phyloP scores from a whole-genome alignment of 2,329 filamentous ascomycete genomes.

The Arthrobotrys megalospora region DNA sequence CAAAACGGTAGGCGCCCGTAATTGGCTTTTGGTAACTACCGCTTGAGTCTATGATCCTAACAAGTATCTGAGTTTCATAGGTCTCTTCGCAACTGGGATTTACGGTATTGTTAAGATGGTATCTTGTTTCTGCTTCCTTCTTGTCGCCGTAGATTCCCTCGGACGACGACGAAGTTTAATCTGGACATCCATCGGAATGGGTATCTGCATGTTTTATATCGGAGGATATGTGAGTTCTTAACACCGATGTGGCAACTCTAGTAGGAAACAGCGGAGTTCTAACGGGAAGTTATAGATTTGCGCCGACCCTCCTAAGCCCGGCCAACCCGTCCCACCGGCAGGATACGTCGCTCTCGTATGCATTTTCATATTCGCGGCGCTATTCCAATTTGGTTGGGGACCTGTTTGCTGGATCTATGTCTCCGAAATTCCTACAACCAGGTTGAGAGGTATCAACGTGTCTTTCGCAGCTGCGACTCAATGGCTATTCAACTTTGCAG shows the following conservation, averaged over 20 bases:
- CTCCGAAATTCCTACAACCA: constrained; percentile 78
- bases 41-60: no score
- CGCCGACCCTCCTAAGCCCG: constrained; percentile 73
- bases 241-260: no score
- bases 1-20: constrained; percentile 28
- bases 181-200: constrained; percentile 77
- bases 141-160: constrained; percentile 79
- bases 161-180: constrained; percentile 75
- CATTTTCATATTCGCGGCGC: constrained; percentile 80
- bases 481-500: constrained; percentile 82
- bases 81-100: constrained; percentile 80
- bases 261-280: not conserved
- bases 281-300: constrained; percentile 69
- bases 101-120: constrained; percentile 81
- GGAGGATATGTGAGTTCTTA: constrained; percentile 73
- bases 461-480: constrained; percentile 78
- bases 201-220: constrained; percentile 77
- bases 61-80: constrained; percentile 62
- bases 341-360: constrained; percentile 80
- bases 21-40: not conserved
- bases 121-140: constrained; percentile 76
- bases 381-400: constrained; percentile 81
- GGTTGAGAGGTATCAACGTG: constrained; percentile 78
- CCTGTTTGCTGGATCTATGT: constrained; percentile 82
- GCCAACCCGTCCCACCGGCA: constrained; percentile 74